Percentiles rank a stretch among this genome's conserved stretches.
phyloP scores from a whole-genome alignment of 2,329 filamentous ascomycete genomes.

The Colletotrichum sp. region DNA sequence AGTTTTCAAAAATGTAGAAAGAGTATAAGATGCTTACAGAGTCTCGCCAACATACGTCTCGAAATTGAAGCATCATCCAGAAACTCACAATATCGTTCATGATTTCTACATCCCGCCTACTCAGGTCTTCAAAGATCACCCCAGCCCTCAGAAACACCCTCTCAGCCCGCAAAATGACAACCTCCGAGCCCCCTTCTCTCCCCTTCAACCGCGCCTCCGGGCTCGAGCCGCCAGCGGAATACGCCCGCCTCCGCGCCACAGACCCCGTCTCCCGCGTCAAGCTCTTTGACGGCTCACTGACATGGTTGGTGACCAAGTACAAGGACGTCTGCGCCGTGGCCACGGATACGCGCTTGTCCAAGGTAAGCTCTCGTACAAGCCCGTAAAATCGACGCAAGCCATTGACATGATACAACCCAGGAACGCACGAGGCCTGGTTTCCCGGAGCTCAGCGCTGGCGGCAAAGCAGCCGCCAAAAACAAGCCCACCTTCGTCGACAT shows the following conservation, averaged over 20 bases:
- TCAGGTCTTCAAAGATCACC: background rate
- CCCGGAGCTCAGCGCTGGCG: constrained; percentile 51
- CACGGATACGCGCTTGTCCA: constrained; percentile 50
- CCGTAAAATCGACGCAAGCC: accelerated
- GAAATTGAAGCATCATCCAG: background rate
- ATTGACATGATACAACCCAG: constrained; percentile 22
- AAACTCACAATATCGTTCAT: background rate
- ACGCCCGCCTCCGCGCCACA: constrained; percentile 44
- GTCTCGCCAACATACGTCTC: background rate
- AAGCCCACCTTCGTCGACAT: constrained; percentile 58
- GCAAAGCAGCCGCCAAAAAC: constrained; percentile 51
- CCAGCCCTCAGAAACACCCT: background rate
- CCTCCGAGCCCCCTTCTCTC: constrained; percentile 31
- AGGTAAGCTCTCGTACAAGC: constrained; percentile 30
- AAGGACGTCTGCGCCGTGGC: constrained; percentile 49
- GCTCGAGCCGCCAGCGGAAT: constrained; percentile 48
- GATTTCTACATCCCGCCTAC: background rate
- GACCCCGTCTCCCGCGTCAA: constrained; percentile 49
- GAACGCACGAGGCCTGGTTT: constrained; percentile 47
- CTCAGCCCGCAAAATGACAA: background rate
- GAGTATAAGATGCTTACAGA: background rate
- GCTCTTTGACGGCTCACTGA: constrained; percentile 50
- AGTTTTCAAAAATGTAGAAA: background rate
- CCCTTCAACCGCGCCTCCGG: constrained; percentile 43
- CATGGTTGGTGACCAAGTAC: constrained; percentile 55